These are phyloP conservation scores for Acrasis kona DNA, from an alignment of 78 protist species.

Conservation along the genomic window DNA sequence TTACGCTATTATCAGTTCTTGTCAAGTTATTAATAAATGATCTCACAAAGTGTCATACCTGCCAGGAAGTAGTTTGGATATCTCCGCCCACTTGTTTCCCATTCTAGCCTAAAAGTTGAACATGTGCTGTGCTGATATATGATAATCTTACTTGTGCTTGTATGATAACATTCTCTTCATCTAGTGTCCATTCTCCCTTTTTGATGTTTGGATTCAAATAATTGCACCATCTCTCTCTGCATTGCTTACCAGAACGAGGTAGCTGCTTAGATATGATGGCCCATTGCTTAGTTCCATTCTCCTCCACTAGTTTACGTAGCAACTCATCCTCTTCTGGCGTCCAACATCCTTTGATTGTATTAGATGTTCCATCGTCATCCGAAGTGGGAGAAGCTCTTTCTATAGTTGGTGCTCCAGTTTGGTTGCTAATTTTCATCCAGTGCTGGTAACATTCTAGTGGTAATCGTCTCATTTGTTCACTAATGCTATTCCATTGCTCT, in stretches of 20 bases:
- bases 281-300: conserved; percentile 81
- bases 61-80: conserved; percentile 19
- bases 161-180: conserved; percentile 59
- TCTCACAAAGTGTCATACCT: background rate
- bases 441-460: too few relatives aligned
- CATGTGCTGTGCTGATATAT: too few relatives aligned
- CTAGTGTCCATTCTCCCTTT: conserved; percentile 24
- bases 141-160: conserved; percentile 48
- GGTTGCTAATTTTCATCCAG: too few relatives aligned
- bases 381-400: too few relatives aligned
- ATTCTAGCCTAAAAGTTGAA: background rate
- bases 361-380: too few relatives aligned
- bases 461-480: too few relatives aligned
- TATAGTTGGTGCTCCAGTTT: too few relatives aligned
- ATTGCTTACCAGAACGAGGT: conserved; percentile 76
- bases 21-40: background rate
- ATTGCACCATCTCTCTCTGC: conserved; percentile 66
- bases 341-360: too few relatives aligned
- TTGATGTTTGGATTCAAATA: conserved; percentile 14
- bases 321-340: too few relatives aligned
- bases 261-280: conserved; percentile 41
- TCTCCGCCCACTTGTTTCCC: conserved; percentile 24
- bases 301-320: too few relatives aligned
- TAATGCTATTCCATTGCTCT: too few relatives aligned
- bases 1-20: conserved; percentile 3